Percentiles rank a stretch among this genome's conserved stretches.
phyloP scores from a whole-genome alignment of 202 grass and related monocot species.

The Schoenoplectus triqueter region DNA sequence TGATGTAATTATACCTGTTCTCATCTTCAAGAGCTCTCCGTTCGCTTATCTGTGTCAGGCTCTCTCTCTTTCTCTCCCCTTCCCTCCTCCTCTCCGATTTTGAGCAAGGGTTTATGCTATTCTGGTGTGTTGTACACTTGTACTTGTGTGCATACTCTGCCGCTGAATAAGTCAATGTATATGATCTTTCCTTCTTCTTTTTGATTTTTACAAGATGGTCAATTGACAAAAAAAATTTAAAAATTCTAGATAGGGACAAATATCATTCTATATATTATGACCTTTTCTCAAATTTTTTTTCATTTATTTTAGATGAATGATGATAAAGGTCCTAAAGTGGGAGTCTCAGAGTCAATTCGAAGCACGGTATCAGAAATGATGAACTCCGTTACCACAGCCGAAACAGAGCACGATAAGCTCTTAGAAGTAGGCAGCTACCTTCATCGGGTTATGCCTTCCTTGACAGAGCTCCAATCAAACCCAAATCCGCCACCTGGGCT shows the following conservation, averaged over 20 bases:
- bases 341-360: slow-evolving; percentile 51
- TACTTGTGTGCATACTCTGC: background rate
- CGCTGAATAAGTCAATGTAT: slow-evolving; percentile 1
- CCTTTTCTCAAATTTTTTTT: background rate
- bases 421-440: slow-evolving; percentile 60
- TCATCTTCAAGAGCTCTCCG: background rate
- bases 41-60: background rate
- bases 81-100: background rate
- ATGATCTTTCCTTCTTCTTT: background rate
- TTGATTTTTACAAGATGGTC: background rate
- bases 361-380: slow-evolving; percentile 60
- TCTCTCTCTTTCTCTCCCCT: slow-evolving; percentile 1
- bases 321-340: slow-evolving; percentile 47
- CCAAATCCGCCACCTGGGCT: slow-evolving; percentile 35
- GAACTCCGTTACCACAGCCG: slow-evolving; percentile 31
- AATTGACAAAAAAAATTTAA: background rate
- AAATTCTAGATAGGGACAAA: background rate
- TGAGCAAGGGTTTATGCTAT: slow-evolving; percentile 35
- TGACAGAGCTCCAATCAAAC: slow-evolving; percentile 45
- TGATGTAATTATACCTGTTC: background rate
- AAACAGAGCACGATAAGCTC: slow-evolving; percentile 52
- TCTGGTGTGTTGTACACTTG: background rate
- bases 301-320: slow-evolving; percentile 49
- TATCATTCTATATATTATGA: background rate
- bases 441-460: slow-evolving; percentile 28